Conservation (phyloP, 2,329 filamentous ascomycete genomes). For the Aspergillus ochraceoroseus region DNA sequence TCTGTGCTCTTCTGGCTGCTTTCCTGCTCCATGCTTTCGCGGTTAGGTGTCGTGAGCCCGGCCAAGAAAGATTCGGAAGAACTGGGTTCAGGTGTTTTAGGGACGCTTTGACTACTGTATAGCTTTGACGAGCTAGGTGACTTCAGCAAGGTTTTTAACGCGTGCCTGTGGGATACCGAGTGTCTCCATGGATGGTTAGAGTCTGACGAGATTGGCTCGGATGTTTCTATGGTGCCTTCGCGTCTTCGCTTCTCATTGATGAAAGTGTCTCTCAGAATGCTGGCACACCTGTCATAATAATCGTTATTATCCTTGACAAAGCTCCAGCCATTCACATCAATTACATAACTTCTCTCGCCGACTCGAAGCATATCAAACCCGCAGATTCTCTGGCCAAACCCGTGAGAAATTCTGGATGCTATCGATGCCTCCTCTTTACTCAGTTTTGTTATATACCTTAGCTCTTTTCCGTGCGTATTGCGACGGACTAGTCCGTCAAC, state of each 20-base stretch:
- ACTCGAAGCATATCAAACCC: constrained; percentile 91
- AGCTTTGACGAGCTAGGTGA: constrained; percentile 61
- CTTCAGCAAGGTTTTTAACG: constrained; percentile 58
- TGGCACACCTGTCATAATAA: constrained; percentile 89
- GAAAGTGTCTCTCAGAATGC: constrained; percentile 83
- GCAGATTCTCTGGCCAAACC: constrained; percentile 91
- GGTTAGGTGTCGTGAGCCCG: constrained; percentile 33
- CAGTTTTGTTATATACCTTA: constrained; percentile 87
- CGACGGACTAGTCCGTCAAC: constrained; percentile 93
- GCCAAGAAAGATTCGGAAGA: constrained; percentile 44
- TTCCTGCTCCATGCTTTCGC: constrained; percentile 29
- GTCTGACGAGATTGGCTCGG: constrained; percentile 36
- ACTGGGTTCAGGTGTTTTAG: constrained; percentile 39
- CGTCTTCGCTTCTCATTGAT: constrained; percentile 62
- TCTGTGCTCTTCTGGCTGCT: constrained; percentile 12
- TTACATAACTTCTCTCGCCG: constrained; percentile 87
- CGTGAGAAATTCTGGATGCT: constrained; percentile 81
- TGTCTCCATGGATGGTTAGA: constrained; percentile 36
- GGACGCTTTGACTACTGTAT: constrained; percentile 44
- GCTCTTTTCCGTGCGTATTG: constrained; percentile 95
- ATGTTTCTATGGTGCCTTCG: constrained; percentile 32
- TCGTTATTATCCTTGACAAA: constrained; percentile 99
- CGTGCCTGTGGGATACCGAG: constrained; percentile 44
- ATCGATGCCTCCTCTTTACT: constrained; percentile 75
- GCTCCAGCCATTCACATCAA: constrained; percentile 99